These are phyloP conservation scores for Pisolithus albus DNA, from an alignment of 768 basidiomycete genomes.

Conservation along the genomic window DNA sequence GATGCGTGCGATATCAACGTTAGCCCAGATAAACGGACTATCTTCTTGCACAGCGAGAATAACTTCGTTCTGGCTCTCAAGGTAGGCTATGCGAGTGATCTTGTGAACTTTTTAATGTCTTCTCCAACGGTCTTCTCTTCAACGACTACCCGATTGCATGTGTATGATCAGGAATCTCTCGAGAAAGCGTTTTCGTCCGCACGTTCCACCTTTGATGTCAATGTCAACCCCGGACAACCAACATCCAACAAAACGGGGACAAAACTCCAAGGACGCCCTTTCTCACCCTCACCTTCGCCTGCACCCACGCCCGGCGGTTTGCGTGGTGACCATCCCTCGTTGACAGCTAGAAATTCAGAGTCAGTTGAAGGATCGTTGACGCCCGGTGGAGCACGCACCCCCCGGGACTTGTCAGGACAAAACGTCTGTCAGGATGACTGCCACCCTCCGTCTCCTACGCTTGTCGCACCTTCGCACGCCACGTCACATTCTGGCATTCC, in stretches of 20 bases:
- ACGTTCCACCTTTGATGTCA: slow-evolving; percentile 67
- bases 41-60: slow-evolving; percentile 82
- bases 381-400: not conserved
- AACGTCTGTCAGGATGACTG: not conserved
- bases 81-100: slow-evolving; percentile 32
- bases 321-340: not conserved
- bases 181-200: slow-evolving; percentile 62
- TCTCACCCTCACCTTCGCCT: not conserved
- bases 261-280: not conserved
- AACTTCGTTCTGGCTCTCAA: slow-evolving; percentile 74
- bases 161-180: slow-evolving; percentile 45
- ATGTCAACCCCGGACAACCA: slow-evolving; percentile 31
- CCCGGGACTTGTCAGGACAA: not conserved
- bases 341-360: not conserved
- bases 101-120: not conserved
- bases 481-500: too few species aligned
- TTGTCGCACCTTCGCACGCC: slow-evolving; percentile 1
- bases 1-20: slow-evolving; percentile 90
- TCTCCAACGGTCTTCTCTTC: too few species aligned
- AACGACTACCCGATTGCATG: not conserved
- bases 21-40: slow-evolving; percentile 93
- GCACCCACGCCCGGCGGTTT: not conserved
- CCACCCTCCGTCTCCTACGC: not conserved
- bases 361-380: not conserved
- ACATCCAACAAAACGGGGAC: slow-evolving; percentile 12